phyloP scores from a whole-genome alignment of 176 grass and related monocot genomes.

The Triticum aestivum region IWGSC_CS_RefSeq_v2.1 NC_057807.1:336078328-336078827 shows the following conservation, averaged over 20 bases:
- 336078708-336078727: too few relatives aligned
- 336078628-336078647: too few relatives aligned
- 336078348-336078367: conserved; percentile 57
- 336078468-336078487: neutral
- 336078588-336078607: neutral
- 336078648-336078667: too few relatives aligned
- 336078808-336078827: too few relatives aligned
- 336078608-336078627: too few relatives aligned
- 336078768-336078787: too few relatives aligned
- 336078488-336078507: neutral
- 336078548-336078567: conserved; percentile 14
- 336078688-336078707: too few relatives aligned
- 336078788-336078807: too few relatives aligned
- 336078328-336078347: conserved; percentile 52
- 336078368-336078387: conserved; percentile 57
- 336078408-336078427: conserved; percentile 55
- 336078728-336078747: too few relatives aligned
- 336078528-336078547: neutral
- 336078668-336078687: too few relatives aligned
- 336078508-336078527: neutral
- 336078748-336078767: too few relatives aligned
- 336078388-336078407: conserved; percentile 52
- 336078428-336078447: conserved; percentile 53
- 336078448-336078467: neutral
- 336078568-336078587: neutral